Evolutionary conservation across 176 grass and related monocot species (phyloP).

Genomic region (Ensete glaucum): DNA sequence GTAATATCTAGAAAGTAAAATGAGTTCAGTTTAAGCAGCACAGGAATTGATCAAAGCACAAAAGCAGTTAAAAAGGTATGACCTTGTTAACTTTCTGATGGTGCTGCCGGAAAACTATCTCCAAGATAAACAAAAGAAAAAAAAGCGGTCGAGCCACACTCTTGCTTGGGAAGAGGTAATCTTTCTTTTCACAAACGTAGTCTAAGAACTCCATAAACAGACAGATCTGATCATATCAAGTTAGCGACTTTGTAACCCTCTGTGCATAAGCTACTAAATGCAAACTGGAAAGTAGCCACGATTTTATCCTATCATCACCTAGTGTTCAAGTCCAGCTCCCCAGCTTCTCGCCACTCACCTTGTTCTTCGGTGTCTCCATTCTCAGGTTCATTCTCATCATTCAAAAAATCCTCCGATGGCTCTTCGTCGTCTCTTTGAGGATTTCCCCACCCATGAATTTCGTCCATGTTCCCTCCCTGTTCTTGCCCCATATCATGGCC

Average conservation of each 20-base stretch:
- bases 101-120: too few species aligned
- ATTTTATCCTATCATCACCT: conserved; percentile 30
- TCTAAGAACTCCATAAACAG: too few species aligned
- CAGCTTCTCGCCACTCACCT: conserved; percentile 44
- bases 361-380: conserved; percentile 50
- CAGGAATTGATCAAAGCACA: too few species aligned
- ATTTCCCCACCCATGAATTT: conserved; percentile 39
- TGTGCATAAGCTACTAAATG: background rate
- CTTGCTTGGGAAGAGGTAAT: too few species aligned
- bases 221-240: too few species aligned
- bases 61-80: too few species aligned
- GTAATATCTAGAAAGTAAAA: too few species aligned
- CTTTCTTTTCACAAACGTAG: too few species aligned
- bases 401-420: conserved; percentile 79
- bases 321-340: conserved; percentile 77
- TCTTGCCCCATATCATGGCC: conserved; percentile 36
- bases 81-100: too few species aligned
- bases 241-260: background rate
- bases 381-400: conserved; percentile 68
- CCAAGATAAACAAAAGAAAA: too few species aligned
- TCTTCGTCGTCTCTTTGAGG: conserved; percentile 70
- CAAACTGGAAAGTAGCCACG: background rate
- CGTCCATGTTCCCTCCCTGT: conserved; percentile 29
- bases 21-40: too few species aligned
- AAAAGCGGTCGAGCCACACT: too few species aligned